Conservation (phyloP, 768 basidiomycete species). For the Russula olivacea region DNA sequence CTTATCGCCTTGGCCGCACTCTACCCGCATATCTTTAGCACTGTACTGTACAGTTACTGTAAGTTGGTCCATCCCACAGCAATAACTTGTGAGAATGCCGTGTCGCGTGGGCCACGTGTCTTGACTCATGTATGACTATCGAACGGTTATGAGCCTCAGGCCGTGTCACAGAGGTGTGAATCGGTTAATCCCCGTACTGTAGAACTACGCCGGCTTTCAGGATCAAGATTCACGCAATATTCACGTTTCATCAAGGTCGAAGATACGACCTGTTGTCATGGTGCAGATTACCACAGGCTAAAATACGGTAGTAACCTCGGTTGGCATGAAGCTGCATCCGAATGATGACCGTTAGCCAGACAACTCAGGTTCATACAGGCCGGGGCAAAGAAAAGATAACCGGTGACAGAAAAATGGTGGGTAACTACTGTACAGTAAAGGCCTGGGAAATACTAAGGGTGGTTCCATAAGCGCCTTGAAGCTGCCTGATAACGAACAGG, state of each 20-base stretch:
- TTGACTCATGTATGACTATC: neutral
- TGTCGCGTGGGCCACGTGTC: neutral
- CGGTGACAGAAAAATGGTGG: neutral
- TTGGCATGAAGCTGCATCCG: neutral
- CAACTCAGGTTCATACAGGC: too few relatives aligned
- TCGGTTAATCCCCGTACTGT: neutral
- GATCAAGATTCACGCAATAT: neutral
- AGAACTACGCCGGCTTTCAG: neutral
- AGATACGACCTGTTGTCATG: conserved; percentile 6
- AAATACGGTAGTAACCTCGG: neutral
- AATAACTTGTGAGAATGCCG: conserved; percentile 10
- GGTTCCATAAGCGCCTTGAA: neutral
- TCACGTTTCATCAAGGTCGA: neutral
- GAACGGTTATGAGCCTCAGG: conserved; percentile 4
- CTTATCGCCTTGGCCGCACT: neutral
- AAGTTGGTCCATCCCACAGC: neutral
- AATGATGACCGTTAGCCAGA: neutral
- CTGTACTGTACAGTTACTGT: neutral
- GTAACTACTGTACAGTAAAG: too few relatives aligned
- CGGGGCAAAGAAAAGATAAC: too few relatives aligned
- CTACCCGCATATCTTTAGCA: neutral
- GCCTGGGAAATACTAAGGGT: neutral
- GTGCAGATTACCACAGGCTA: neutral
- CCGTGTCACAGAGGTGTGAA: neutral
- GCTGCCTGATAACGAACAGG: neutral